phyloP scores from a whole-genome alignment of 257 asterid genomes.

The Rhazya stricta region DNA sequence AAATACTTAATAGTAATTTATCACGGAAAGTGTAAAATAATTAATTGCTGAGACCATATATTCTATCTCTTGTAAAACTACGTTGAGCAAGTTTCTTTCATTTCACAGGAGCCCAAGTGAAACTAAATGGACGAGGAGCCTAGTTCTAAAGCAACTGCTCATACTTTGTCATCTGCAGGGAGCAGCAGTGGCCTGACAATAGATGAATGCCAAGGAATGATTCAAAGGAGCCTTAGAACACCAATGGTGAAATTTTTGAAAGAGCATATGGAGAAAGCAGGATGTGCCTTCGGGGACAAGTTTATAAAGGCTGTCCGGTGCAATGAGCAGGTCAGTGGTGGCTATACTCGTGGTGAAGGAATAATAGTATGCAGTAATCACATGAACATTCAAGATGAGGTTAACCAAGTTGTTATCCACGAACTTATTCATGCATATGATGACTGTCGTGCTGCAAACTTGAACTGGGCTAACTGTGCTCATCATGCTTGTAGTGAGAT shows the following conservation, averaged over 20 bases:
- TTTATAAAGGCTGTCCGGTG: constrained; percentile 60
- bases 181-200: constrained; percentile 37
- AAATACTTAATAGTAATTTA: background rate
- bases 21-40: background rate
- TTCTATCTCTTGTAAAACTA: background rate
- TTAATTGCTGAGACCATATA: background rate
- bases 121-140: constrained; percentile 18
- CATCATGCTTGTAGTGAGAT: constrained; percentile 96
- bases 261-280: constrained; percentile 70
- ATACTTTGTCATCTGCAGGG: background rate
- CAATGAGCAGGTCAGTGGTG: constrained; percentile 41
- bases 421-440: constrained; percentile 97
- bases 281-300: constrained; percentile 52
- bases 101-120: background rate
- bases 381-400: constrained; percentile 73
- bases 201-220: constrained; percentile 60
- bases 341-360: constrained; percentile 62
- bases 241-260: constrained; percentile 72
- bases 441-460: constrained; percentile 76
- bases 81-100: background rate
- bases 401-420: constrained; percentile 81
- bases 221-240: constrained; percentile 61
- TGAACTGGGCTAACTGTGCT: constrained; percentile 81
- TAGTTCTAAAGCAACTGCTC: background rate
- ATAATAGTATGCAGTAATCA: constrained; percentile 71